phyloP scores from a whole-genome alignment of 768 basidiomycete species.

The Pisolithus microcarpus region DNA sequence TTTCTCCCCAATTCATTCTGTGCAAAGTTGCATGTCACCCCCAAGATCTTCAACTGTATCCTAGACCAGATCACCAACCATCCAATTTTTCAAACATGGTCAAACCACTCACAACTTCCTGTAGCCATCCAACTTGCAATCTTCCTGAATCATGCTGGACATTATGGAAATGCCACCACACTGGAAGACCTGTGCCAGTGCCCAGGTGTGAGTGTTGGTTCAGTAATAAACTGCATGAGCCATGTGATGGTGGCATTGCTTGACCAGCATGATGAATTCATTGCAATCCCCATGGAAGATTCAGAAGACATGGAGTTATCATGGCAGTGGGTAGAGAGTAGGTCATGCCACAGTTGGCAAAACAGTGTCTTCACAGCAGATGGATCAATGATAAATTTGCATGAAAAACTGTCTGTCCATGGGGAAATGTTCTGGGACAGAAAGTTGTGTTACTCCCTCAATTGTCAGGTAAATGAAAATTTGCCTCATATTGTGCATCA shows the following conservation, averaged over 20 bases:
- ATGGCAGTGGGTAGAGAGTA: constrained; percentile 21
- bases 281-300: constrained; percentile 2
- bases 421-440: constrained; percentile 10
- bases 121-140: constrained; percentile 23
- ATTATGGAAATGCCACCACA: constrained; percentile 1
- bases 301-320: constrained; percentile 8
- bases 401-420: neutral
- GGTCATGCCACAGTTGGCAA: constrained; percentile 30
- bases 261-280: constrained; percentile 6
- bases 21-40: constrained; percentile 16
- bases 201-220: constrained; percentile 11
- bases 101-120: constrained; percentile 15
- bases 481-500: neutral
- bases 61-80: constrained; percentile 14
- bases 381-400: constrained; percentile 22
- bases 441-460: constrained; percentile 11
- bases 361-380: constrained; percentile 33
- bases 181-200: constrained; percentile 10
- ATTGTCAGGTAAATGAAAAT: constrained; percentile 8
- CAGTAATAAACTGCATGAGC: constrained; percentile 12
- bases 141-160: constrained; percentile 14
- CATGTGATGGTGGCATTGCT: constrained; percentile 11
- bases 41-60: constrained; percentile 19
- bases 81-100: constrained; percentile 16
- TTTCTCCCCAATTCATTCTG: constrained; percentile 19